Evolutionary conservation across 2,329 filamentous ascomycete species (phyloP).

Genomic region (Akanthomyces muscarius): DNA sequence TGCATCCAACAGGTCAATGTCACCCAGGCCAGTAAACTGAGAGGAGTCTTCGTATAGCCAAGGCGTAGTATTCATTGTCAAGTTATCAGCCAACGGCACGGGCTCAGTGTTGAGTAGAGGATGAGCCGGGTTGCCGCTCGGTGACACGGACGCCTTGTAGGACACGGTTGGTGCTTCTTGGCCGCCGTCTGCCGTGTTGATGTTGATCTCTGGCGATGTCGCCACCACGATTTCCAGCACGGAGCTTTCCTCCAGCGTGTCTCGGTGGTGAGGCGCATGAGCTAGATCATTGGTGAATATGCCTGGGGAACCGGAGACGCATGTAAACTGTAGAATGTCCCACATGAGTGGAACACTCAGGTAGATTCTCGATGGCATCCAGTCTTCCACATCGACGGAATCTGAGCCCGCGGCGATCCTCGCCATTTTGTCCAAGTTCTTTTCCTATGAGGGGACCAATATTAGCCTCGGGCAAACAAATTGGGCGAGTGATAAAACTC

Average conservation of each 20-base stretch:
- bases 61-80: slow-evolving; percentile 40
- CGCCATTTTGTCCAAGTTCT: slow-evolving; percentile 45
- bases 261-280: slow-evolving; percentile 33
- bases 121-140: slow-evolving; percentile 24
- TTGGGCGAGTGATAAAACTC: slow-evolving; percentile 20
- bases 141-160: slow-evolving; percentile 28
- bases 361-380: slow-evolving; percentile 50
- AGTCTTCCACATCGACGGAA: slow-evolving; percentile 45
- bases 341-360: slow-evolving; percentile 51
- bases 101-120: slow-evolving; percentile 28
- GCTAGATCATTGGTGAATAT: slow-evolving; percentile 37
- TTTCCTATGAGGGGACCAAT: slow-evolving; percentile 33
- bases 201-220: slow-evolving; percentile 47
- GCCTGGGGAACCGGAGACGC: slow-evolving; percentile 33
- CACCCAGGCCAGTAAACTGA: slow-evolving; percentile 36
- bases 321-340: slow-evolving; percentile 48
- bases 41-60: slow-evolving; percentile 42
- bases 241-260: slow-evolving; percentile 34
- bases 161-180: slow-evolving; percentile 43
- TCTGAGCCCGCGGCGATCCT: slow-evolving; percentile 46
- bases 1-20: slow-evolving; percentile 32
- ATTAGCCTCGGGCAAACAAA: slow-evolving; percentile 17
- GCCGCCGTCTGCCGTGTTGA: slow-evolving; percentile 49
- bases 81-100: slow-evolving; percentile 30
- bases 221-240: slow-evolving; percentile 48